Evolutionary conservation across 164 flowering plant species (phyloP).

Genomic region (Paratinospora sagittata): DNA sequence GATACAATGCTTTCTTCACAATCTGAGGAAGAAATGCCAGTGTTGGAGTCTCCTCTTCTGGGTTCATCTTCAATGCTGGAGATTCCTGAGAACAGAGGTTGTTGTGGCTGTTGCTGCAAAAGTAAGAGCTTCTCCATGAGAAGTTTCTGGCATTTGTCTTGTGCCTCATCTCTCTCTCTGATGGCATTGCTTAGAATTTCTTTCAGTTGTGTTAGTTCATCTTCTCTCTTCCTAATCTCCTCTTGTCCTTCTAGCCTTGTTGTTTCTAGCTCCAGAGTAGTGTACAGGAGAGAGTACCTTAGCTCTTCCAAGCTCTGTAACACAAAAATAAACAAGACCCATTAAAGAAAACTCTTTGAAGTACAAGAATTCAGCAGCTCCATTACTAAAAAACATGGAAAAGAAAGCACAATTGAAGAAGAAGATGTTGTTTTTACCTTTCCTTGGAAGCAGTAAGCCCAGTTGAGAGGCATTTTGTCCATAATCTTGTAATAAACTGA

Average conservation of each 20-base stretch:
- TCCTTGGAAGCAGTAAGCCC: conserved; percentile 58
- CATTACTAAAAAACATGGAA: conserved; percentile 6
- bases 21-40: conserved; percentile 64
- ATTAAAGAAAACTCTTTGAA: not conserved
- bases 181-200: conserved; percentile 38
- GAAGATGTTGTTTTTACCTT: conserved; percentile 37
- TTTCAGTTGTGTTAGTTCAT: conserved; percentile 46
- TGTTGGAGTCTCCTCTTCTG: conserved; percentile 50
- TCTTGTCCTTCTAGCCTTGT: conserved; percentile 59
- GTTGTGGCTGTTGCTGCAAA: conserved; percentile 43
- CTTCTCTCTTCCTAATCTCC: conserved; percentile 68
- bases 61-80: conserved; percentile 66
- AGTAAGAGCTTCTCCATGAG: conserved; percentile 40
- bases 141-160: conserved; percentile 50
- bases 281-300: conserved; percentile 45
- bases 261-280: conserved; percentile 71
- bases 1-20: conserved; percentile 85
- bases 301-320: conserved; percentile 69
- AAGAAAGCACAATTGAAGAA: not conserved
- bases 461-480: conserved; percentile 47
- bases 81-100: conserved; percentile 27
- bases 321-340: conserved; percentile 10
- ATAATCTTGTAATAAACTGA: conserved; percentile 16
- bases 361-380: not conserved
- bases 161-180: conserved; percentile 70